Base-by-base conservation (phyloP, 164 flowering plant genomes). In the Kalanchoe fedtschenkoi region DNA sequence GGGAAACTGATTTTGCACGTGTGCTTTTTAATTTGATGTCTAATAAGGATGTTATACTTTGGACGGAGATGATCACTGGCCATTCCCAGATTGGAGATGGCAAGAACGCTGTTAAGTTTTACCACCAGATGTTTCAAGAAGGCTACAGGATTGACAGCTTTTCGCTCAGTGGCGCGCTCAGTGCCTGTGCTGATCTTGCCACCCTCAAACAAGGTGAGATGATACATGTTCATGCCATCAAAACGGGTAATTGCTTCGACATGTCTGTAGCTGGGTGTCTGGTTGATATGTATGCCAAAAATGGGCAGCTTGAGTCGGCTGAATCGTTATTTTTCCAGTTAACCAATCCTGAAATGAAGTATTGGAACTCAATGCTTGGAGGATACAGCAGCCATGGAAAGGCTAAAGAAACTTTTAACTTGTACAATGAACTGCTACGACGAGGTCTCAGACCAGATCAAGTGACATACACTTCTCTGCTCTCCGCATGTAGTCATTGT, bases 1-100 rank as follows among this genome's bases (percentile, higher is more conserved):
- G 71, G 5, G 87, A 85, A 29, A 60, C 63, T 19, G 78, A 70
- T 39, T 78, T 80, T 32, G 83, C 89, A 64, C 60, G 67, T 59
- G 71, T 68, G 62, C 68, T 89, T 51, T 86, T 86, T 33, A 19
- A 32, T 58, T 63, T 57, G n/a, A 70, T 83, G 39, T 5, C 63
- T 14, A 69, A 70, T 35, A 92, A 82, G 70, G 96, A 92, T 68
- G 80, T 68, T 14, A 77, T 92, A 60, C 77, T 88, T 8, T 87
- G 96, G 95, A 92, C 96, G 4, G 97, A 88, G 69, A 84, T 92
- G 93, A 81, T 89, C 60, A 70, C 80, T 5, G 87, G 91, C 22
- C 69, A 78, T 69, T 73, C 84, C n/a, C 80, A 76, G 71, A 63
- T 76, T 56, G 78, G 72, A 1, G 74, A 84, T 46, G 80, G 80